These are phyloP conservation scores for Ceraceosorus guamensis DNA, from an alignment of 1,284 basidiomycete species.

Conservation along the genomic window DNA sequence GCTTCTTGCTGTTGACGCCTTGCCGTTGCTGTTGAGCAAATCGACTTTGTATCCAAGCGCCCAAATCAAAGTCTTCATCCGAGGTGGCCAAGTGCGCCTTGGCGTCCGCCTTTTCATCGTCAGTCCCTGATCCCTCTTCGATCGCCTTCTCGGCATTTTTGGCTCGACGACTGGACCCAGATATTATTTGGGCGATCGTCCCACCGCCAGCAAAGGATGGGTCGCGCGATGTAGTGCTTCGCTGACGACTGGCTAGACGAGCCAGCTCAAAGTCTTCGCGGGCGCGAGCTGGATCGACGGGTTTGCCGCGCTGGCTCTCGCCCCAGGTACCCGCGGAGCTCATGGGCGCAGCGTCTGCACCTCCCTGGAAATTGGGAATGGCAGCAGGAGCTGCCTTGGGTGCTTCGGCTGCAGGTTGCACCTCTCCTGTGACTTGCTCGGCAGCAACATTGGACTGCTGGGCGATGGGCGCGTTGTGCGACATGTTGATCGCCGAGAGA, in stretches of 20 bases:
- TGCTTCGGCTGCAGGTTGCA: too few species aligned
- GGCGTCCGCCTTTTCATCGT: slow-evolving; percentile 7
- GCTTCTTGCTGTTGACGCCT: slow-evolving; percentile 27
- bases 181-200: slow-evolving; percentile 11
- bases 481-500: too few species aligned
- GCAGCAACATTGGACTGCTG: too few species aligned
- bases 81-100: slow-evolving; percentile 2
- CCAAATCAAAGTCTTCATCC: slow-evolving; percentile 25
- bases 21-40: slow-evolving; percentile 19
- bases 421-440: too few species aligned
- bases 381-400: too few species aligned
- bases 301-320: slow-evolving; percentile 20
- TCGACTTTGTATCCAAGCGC: slow-evolving; percentile 25
- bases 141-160: background rate
- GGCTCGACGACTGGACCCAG: background rate
- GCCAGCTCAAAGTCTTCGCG: slow-evolving; percentile 23
- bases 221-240: slow-evolving; percentile 2
- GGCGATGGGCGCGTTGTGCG: too few species aligned
- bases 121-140: background rate
- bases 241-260: slow-evolving; percentile 8
- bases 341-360: too few species aligned
- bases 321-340: slow-evolving; percentile 29
- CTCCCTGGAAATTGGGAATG: too few species aligned
- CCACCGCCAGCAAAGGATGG: slow-evolving; percentile 6
- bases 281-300: slow-evolving; percentile 24